These are phyloP conservation scores for Debaryomyces sp. DNA, from an alignment of 1,139 yeast genomes.

Conservation along the genomic window DNA sequence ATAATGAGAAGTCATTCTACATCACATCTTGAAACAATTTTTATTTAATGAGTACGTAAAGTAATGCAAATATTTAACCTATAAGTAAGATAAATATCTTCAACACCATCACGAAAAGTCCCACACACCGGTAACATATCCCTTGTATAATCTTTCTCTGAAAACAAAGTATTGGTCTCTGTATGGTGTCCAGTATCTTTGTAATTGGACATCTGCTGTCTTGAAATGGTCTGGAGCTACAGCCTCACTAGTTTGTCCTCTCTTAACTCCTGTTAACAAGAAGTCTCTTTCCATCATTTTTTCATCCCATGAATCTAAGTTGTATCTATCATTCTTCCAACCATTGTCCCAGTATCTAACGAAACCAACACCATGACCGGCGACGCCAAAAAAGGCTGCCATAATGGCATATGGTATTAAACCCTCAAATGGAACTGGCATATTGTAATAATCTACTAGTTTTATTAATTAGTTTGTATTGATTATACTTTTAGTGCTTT, in stretches of 20 bases:
- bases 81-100: background rate
- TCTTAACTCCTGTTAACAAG: slow-evolving; percentile 69
- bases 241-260: slow-evolving; percentile 71
- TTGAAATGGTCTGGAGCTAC: slow-evolving; percentile 72
- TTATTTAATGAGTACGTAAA: slow-evolving; percentile 3
- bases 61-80: slow-evolving; percentile 6
- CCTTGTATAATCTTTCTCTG: slow-evolving; percentile 54
- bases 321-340: slow-evolving; percentile 52
- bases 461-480: background rate
- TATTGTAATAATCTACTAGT: slow-evolving; percentile 15
- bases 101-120: slow-evolving; percentile 34
- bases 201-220: slow-evolving; percentile 37
- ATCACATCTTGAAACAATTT: background rate
- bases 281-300: slow-evolving; percentile 72
- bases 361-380: slow-evolving; percentile 51
- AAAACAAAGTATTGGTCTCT: slow-evolving; percentile 51
- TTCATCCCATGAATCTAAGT: slow-evolving; percentile 49
- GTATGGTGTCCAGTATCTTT: slow-evolving; percentile 52
- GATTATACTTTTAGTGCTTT: slow-evolving; percentile 1
- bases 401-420: slow-evolving; percentile 51
- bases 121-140: slow-evolving; percentile 52
- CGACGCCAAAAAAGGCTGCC: slow-evolving; percentile 52
- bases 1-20: background rate
- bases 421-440: slow-evolving; percentile 57
- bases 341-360: slow-evolving; percentile 57